Evolutionary conservation across 352 stramenopile genomes (phyloP).

Genomic region (Pythium volutum): DNA sequence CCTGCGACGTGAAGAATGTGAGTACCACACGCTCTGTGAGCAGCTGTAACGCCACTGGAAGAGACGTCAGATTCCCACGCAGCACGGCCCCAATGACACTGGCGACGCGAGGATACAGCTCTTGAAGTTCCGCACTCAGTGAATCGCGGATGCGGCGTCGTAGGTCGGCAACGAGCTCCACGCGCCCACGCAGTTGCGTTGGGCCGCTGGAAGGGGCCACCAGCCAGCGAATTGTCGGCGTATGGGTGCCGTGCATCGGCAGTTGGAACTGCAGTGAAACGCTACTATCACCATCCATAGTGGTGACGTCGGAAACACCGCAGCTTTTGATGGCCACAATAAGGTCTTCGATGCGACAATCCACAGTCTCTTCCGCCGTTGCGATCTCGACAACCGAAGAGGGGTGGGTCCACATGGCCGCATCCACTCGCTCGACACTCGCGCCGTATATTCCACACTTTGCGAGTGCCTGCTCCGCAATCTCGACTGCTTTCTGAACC

Average conservation of each 20-base stretch:
- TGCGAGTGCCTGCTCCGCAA: conserved; percentile 3
- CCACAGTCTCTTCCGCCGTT: neutral
- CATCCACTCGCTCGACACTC: conserved; percentile 10
- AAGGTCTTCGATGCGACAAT: neutral
- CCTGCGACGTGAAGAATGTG: neutral
- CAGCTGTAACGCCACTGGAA: neutral
- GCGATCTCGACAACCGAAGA: conserved; percentile 16
- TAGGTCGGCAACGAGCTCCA: neutral
- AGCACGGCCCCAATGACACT: neutral
- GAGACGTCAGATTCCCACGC: neutral
- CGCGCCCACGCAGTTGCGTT: neutral
- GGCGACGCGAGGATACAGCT: neutral
- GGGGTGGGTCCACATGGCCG: conserved; percentile 9
- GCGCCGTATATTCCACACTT: neutral
- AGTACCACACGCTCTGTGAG: neutral
- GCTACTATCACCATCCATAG: neutral
- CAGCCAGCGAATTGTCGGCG: conserved; percentile 12
- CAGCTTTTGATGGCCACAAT: neutral
- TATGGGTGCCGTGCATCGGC: neutral
- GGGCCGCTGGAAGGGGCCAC: neutral
- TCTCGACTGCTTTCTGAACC: neutral
- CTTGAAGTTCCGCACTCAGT: neutral
- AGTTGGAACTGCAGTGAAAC: conserved; percentile 12
- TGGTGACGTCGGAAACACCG: neutral
- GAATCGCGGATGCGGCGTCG: conserved; percentile 1